Conservation (phyloP, 345 rosid species). For the Orychophragmus violaceus region DNA sequence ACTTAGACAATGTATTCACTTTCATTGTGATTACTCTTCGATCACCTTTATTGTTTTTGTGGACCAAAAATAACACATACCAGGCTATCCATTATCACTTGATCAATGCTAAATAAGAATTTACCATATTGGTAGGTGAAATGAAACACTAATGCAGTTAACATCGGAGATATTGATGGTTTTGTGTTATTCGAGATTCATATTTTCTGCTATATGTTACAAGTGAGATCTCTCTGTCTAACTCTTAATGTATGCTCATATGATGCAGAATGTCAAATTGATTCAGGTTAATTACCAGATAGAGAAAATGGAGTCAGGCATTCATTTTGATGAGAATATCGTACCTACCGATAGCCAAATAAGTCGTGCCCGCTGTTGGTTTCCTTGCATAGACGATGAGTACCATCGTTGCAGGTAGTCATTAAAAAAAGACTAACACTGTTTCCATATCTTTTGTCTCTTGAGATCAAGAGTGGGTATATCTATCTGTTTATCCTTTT, state of each 20-base stretch:
- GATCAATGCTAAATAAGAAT: not conserved
- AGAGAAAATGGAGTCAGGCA: constrained; percentile 84
- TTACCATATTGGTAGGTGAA: not conserved
- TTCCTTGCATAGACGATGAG: constrained; percentile 82
- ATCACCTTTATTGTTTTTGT: not conserved
- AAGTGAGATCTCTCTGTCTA: not conserved
- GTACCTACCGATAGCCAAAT: constrained; percentile 85
- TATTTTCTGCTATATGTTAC: not conserved
- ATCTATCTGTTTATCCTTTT: not conserved
- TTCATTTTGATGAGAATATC: constrained; percentile 70
- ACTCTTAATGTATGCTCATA: constrained; percentile 4
- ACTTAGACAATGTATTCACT: not conserved
- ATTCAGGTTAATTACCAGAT: constrained; percentile 85
- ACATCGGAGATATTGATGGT: not conserved
- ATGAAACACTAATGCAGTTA: not conserved
- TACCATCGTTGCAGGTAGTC: constrained; percentile 80
- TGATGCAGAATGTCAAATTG: constrained; percentile 90
- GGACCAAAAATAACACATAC: not conserved
- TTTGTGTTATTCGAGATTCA: not conserved
- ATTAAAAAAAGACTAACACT: not conserved
- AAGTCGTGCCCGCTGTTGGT: constrained; percentile 96
- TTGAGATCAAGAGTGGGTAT: not conserved
- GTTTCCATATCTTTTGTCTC: not conserved
- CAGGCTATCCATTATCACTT: not conserved
- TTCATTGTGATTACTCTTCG: too few relatives aligned